A percentile compares a stretch with the other conserved stretches of the same genome.
These are phyloP conservation scores for Buxus sempervirens DNA, from an alignment of 164 flowering plant genomes.

Conservation along the genomic window DNA sequence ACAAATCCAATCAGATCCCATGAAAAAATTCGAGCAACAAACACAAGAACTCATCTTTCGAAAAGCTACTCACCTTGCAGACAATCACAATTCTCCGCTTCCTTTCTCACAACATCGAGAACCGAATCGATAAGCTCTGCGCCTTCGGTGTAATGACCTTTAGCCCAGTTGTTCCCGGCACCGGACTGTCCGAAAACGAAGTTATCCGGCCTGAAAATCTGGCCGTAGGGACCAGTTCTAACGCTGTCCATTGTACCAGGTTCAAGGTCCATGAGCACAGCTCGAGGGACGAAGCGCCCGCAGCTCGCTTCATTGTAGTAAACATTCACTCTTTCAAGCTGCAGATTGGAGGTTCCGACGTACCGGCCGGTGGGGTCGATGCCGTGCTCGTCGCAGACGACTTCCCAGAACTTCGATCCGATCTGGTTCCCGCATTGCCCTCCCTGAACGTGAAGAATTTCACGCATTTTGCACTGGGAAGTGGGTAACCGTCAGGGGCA, in stretches of 20 bases:
- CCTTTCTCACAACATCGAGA: slow-evolving; percentile 24
- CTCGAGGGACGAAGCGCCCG: slow-evolving; percentile 21
- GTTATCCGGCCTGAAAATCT: slow-evolving; percentile 23
- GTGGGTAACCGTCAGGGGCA: neutral
- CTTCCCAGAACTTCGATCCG: slow-evolving; percentile 28
- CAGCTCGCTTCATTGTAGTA: slow-evolving; percentile 29
- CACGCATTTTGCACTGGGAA: slow-evolving; percentile 16
- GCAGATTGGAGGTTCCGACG: slow-evolving; percentile 15
- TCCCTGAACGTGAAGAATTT: slow-evolving; percentile 27
- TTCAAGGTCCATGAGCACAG: slow-evolving; percentile 31
- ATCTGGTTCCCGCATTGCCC: slow-evolving; percentile 32
- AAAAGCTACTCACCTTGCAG: slow-evolving; percentile 24
- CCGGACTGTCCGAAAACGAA: slow-evolving; percentile 28
- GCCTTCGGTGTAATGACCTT: slow-evolving; percentile 28
- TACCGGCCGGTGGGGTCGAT: slow-evolving; percentile 22
- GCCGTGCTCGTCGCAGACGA: slow-evolving; percentile 25
- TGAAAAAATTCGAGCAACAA: too few species aligned
- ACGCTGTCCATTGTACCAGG: slow-evolving; percentile 28
- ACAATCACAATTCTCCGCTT: slow-evolving; percentile 28
- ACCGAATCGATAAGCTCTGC: slow-evolving; percentile 26
- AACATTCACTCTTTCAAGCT: slow-evolving; percentile 26
- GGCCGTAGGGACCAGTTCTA: slow-evolving; percentile 23
- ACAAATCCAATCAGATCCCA: neutral
- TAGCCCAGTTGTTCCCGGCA: slow-evolving; percentile 28
- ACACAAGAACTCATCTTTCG: too few species aligned